Evolutionary conservation across 225 moss, liverwort and hornwort species (phyloP), one percentile per base, ranked within the genome.

Genomic region (Bryum argenteum): DNA sequence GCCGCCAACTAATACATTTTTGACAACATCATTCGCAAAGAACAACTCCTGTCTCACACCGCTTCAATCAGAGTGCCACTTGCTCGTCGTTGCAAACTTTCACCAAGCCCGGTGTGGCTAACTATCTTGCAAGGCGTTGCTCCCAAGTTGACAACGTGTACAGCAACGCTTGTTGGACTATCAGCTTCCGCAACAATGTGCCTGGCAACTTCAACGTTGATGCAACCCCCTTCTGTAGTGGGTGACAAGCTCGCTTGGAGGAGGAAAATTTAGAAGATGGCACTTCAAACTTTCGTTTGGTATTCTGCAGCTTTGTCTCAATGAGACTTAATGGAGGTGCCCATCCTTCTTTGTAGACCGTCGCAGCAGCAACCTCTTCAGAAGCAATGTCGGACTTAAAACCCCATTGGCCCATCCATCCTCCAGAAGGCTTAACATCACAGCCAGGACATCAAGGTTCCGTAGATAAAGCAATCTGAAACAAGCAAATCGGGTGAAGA

Each of bases 401-500:
- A 33, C 33, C 33, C 33, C 33, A 33, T 4, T 33, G 33, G 0
- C 2, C 33, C 33, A 33, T 33, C 5, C 3, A 33, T 33, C 33
- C 61, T 62, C 42, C 61, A 62, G 61, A 41, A 19, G 61, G 61
- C 61, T 41, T 20, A 4, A 62, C 39, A 62, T 62, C 42, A 41
- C 19, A 62, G 10, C 61, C 33, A 33, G 2, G 61, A 62, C 61
- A 62, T 18, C 2, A 62, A 41, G 41, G 62, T 19, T 62, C 42
- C 10, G 40, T 20, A 0, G 62, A 62, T 41, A 42, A 41, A 42
- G 42, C 18, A 41, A 41, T 4, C 12, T 62, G 11, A 19, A 42
- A 41, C 20, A 62, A 40, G 42, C 61, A 62, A 40, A 42, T 41
- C 2, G 61, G 61, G 61, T 62, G 61, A 8, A 40, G 61, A 19